Evolutionary conservation across 257 asterid species (phyloP), one percentile per base, ranked within the genome.

Genomic region (Plectranthus barbatus): DNA sequence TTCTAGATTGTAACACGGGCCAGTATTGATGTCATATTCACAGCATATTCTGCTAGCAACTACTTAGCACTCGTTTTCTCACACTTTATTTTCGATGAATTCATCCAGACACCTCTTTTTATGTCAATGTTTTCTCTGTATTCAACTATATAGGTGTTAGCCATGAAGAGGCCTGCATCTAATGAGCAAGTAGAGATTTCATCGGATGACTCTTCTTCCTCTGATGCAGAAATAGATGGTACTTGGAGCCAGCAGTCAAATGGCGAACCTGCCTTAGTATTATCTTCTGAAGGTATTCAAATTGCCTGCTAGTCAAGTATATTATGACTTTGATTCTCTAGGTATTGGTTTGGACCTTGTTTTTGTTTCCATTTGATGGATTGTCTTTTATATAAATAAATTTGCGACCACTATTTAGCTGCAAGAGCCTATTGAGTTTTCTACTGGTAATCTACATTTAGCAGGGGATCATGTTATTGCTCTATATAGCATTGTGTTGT

Each of bases 111-210:
- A 0, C 5, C 6, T 26, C 7, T 31, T 31, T 31, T 31, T 4
- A 31, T 31, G 36, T 31, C 7, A 2, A 31, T 31, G 36, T 4
- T 31, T 7, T 7, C 5, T 59, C 55, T 33, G 29, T 8, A 60
- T 51, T 37, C 37, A 39, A 56, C 52, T 66, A 34, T 55, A 14
- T 53, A n/a, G 51, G 54, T 62, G 60, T 29, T 19, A 66, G 69
- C 54, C 56, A 78, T 83, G 85, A 61, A 72, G 68, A 64, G 44
- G 56, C 59, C 72, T 60, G 68, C 84, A 48, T 26, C 70, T 17
- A 61, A 34, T 59, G 86, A 80, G 62, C 87, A 72, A 51, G 88
- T 86, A 6, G 84, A 76, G 41, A 82, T 86, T 69, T 86, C 82
- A 50, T 77, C 87, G 4, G 84, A 76, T 52, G 86, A 84, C 37